Evolutionary conservation across 148 eudicot species (phyloP), one percentile per base, ranked within the genome.

Genomic region (Drosera capensis): DNA sequence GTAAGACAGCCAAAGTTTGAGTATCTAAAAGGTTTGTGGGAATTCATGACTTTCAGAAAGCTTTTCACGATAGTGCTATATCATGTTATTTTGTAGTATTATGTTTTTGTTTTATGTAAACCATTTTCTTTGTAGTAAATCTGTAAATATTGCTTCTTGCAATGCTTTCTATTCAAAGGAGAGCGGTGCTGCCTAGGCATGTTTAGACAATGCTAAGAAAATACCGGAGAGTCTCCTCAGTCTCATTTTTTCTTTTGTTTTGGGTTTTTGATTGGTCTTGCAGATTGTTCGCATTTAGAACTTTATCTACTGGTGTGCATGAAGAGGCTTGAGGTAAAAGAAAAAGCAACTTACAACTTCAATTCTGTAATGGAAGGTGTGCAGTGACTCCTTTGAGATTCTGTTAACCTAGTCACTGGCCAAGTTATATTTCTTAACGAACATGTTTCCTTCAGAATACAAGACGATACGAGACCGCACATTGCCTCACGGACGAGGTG

Each of bases 251-350:
- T 11, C 38, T 15, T 28, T 34, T 11, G 38, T 34, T 34, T 13
- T 2, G 3, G 38, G n/a, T 34, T 15, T 34, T 17, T 19, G 23
- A 19, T 51, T 43, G 41, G 53, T 51, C 11, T 31, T 39, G 56
- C 83, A 86, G 94, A 78, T 66, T 88, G 92, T 65, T 88, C 94
- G 36, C 51, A 77, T 51, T 55, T 88, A 44, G 94, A 83, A 55
- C 79, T 88, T 34, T 83, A 74, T 60, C 61, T 83, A 29, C 62
- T 88, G 54, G 86, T 88, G 39, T 88, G 92, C 62, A 77, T 88
- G 94, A 83, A 74, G 70, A 80, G 94, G 67, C 51, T 88, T 43
- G 97, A 88, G 73, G 62, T 69, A 25, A 80, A 70, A 74, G 97
- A 88, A 62, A 77, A 66, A 45, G 80, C 64, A 31, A 60, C 78